Evolutionary conservation across 805 yeast genomes (phyloP), one percentile per base, ranked within the genome.

Genomic region (Wickerhamiella azyma): DNA sequence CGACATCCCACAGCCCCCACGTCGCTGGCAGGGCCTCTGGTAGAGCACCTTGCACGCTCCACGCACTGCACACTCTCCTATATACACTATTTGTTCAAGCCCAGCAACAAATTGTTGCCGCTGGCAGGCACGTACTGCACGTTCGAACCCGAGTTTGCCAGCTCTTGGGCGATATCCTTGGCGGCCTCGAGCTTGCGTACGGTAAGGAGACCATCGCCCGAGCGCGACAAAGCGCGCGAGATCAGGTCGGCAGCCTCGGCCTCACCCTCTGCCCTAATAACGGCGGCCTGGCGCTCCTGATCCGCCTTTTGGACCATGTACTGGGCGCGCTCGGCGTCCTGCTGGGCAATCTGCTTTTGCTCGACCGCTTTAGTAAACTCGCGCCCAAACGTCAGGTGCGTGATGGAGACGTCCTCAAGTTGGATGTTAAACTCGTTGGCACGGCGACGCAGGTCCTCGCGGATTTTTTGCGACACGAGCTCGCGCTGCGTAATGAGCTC

Each of bases 291-390:
- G 62, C 94, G 77, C 65, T 89, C 97, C 68, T 92, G 98, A 65
- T 92, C 96, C 8, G 97, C 97, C 62, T 82, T 82, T 61, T 88
- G 96, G 47, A 92, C 96, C 45, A 85, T 70, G 61, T 77, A 92
- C 59, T 81, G 82, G 49, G 97, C 96, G 55, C 98, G 76, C 70
- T 92, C 97, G 19, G 98, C 97, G 62, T 92, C 98, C 67, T 92
- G 98, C 69, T 92, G 98, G 28, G 98, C 98, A 66, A 92, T 94
- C 67, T 92, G 97, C 64, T 92, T 92, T 68, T 85, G 94, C 68
- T 92, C 98, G 50, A 92, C 98, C 29, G 98, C 97, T 66, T 84
- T 88, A 46, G 98, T 92, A 70, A 92, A 92, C 62, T 92, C 98
- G 53, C 74, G 75, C 45, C 98, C 97, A 64, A 92, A 92, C 0